These are phyloP conservation scores for Calonectria crousiana DNA, from an alignment of 2,329 filamentous ascomycete genomes.

Conservation along the genomic window DNA sequence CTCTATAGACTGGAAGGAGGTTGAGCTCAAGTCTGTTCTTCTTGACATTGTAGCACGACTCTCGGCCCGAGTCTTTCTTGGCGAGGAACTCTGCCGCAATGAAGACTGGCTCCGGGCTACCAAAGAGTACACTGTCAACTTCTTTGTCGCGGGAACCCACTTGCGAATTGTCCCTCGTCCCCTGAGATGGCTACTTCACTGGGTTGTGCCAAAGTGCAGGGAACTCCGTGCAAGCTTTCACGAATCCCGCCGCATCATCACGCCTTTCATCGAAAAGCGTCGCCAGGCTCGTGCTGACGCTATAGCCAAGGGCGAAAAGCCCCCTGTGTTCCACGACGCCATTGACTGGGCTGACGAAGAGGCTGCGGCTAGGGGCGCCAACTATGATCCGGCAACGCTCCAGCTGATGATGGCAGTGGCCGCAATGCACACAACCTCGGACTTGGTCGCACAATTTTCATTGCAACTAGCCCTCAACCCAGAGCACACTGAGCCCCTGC, in stretches of 20 bases:
- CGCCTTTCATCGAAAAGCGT: not conserved
- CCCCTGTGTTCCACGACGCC: not conserved
- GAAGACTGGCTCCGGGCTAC: conserved; percentile 59
- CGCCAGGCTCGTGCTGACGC: not conserved
- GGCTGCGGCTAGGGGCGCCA: not conserved
- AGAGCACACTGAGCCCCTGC: not conserved
- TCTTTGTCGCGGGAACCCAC: not conserved
- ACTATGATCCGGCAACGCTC: not conserved
- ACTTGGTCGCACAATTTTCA: not conserved
- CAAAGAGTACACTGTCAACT: conserved; percentile 46
- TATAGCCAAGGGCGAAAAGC: not conserved
- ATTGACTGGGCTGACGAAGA: conserved; percentile 1
- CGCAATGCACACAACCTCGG: not conserved
- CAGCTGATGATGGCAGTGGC: not conserved
- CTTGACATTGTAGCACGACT: conserved; percentile 8
- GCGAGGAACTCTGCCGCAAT: conserved; percentile 54
- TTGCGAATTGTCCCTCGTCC: not conserved
- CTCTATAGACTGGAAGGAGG: not conserved
- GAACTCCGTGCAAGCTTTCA: not conserved
- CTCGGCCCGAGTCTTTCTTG: conserved; percentile 54
- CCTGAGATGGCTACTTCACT: not conserved
- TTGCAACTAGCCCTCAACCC: not conserved
- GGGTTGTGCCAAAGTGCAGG: not conserved
- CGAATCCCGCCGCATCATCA: not conserved
- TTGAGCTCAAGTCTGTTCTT: not conserved